Evolutionary conservation across 805 yeast species (phyloP), one percentile per base, ranked within the genome.

Genomic region (Ogataea corticis): DNA sequence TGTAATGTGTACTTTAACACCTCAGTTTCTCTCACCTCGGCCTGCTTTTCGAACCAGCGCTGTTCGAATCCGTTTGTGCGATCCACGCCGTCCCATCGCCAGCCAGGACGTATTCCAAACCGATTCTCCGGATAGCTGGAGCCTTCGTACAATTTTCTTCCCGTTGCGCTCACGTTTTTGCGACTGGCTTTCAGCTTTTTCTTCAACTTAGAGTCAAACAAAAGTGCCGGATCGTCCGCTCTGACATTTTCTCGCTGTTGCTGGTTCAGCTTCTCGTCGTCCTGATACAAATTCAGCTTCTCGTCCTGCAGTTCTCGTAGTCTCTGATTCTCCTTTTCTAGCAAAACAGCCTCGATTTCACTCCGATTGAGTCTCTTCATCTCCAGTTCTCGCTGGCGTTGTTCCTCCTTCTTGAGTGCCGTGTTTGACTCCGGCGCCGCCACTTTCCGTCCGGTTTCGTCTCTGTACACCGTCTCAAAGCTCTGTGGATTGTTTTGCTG

Each of bases 51-150:
- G 51, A 86, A 72, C 72, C 86, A 76, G 44, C 75, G 69, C 39
- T 67, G 70, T 60, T 91, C 98, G 65, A 86, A 91, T 3, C 96
- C 97, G 59, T 85, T 91, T 0, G 95, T 82, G 48, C 98, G 69
- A 65, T 88, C 91, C 2, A 91, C 82, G 0, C 97, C 97, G 63
- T 87, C 96, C 98, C 98, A 91, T 46, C 87, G 71, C 52, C 72
- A 70, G 0, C 97, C 97, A 0, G 97, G 96, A 4, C 68, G 66
- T 12, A 91, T 82, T 2, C 76, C 76, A 63, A 87, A 91, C 46
- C 98, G 68, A 59, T 91, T 91, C 16, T 77, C 78, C 0, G 87
- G 80, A 44, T 65, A 78, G 11, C 44, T 49, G 0, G 72, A 51
- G 0, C 83, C 83, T 23, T 66, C 61, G 54, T 83, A 89, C 1